Conservation (phyloP, 768 basidiomycete genomes). For the Boletus bicolor region DNA sequence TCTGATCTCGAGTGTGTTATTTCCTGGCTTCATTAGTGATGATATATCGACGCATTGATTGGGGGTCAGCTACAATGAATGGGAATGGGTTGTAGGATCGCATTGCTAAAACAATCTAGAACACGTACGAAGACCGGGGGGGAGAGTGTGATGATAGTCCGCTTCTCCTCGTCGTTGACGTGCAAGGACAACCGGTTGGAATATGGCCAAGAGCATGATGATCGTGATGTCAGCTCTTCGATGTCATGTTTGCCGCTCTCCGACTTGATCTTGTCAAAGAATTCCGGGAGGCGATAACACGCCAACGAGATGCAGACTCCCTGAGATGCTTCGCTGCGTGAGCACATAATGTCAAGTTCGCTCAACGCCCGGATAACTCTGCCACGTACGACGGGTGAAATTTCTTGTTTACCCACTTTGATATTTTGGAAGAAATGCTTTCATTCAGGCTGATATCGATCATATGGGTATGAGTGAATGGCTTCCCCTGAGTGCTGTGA, state of each 20-base stretch:
- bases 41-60: slow-evolving; percentile 54
- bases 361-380: background rate
- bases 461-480: slow-evolving; percentile 18
- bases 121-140: slow-evolving; percentile 38
- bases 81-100: background rate
- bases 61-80: slow-evolving; percentile 38
- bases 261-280: slow-evolving; percentile 17
- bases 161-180: slow-evolving; percentile 5
- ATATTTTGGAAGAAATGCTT: slow-evolving; percentile 25
- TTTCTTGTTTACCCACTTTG: slow-evolving; percentile 38
- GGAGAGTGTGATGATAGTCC: slow-evolving; percentile 17
- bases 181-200: slow-evolving; percentile 21
- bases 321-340: slow-evolving; percentile 31
- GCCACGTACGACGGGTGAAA: slow-evolving; percentile 30
- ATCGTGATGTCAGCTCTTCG: slow-evolving; percentile 20
- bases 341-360: background rate
- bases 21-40: slow-evolving; percentile 38
- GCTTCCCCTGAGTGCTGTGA: slow-evolving; percentile 14
- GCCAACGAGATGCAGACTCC: slow-evolving; percentile 46
- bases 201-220: slow-evolving; percentile 45
- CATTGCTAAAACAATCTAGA: background rate
- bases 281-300: slow-evolving; percentile 38
- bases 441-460: slow-evolving; percentile 32
- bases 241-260: slow-evolving; percentile 15
- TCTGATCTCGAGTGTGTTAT: slow-evolving; percentile 42